phyloP scores from a whole-genome alignment of 805 yeast species.

The Cyberlindnera xishuangbannaensis region DNA sequence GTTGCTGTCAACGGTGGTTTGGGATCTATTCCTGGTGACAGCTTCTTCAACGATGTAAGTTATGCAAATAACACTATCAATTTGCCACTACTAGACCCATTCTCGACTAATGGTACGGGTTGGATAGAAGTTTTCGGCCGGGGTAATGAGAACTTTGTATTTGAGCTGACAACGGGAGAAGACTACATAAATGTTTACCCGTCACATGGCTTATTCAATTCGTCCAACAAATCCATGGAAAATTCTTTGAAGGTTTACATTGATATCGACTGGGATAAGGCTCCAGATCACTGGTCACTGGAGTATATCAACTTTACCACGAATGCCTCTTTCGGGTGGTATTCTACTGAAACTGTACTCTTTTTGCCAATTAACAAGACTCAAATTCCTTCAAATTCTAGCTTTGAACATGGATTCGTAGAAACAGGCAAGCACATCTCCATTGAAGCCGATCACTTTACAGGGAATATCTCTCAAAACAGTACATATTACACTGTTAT shows the following conservation, averaged over 20 bases:
- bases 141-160: constrained; percentile 10
- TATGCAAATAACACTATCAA: constrained; percentile 11
- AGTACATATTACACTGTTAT: constrained; percentile 7
- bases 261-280: constrained; percentile 11
- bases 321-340: constrained; percentile 6
- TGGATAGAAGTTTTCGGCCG: constrained; percentile 11
- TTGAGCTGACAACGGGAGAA: constrained; percentile 10
- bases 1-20: constrained; percentile 4
- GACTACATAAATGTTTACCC: constrained; percentile 8
- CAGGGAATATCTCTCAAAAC: constrained; percentile 4
- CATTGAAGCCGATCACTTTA: constrained; percentile 12
- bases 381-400: constrained; percentile 4
- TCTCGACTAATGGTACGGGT: constrained; percentile 4
- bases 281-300: constrained; percentile 9
- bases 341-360: constrained; percentile 3
- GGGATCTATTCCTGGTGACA: constrained; percentile 11
- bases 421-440: constrained; percentile 11
- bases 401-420: constrained; percentile 7
- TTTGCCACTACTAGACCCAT: constrained; percentile 9
- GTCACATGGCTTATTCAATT: constrained; percentile 5
- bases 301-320: constrained; percentile 13
- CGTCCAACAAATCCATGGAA: constrained; percentile 6
- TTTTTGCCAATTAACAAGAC: constrained; percentile 13
- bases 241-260: constrained; percentile 7
- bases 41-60: constrained; percentile 4